phyloP scores from a whole-genome alignment of 2,329 filamentous ascomycete genomes.

The Sphaerulina populicola region DNA sequence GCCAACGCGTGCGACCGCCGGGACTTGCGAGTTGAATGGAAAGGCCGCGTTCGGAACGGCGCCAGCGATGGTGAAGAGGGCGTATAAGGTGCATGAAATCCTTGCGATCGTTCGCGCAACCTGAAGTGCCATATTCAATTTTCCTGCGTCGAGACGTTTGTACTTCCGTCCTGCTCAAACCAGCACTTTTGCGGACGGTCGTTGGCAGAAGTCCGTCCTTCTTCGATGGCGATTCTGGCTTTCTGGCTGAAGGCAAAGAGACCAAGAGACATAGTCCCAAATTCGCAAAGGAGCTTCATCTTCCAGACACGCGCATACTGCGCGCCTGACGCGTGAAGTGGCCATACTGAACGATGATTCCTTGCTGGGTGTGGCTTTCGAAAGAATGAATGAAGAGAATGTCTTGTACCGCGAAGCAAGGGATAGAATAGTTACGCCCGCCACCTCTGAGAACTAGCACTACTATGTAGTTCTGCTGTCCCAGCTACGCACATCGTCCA shows the following conservation, averaged over 20 bases:
- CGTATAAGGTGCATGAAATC: constrained; percentile 16
- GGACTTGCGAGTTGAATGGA: constrained; percentile 77
- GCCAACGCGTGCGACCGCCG: constrained; percentile 63
- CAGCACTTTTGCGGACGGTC: not conserved
- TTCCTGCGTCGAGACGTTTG: constrained; percentile 8
- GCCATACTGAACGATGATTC: constrained; percentile 14
- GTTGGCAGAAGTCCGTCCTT: not conserved
- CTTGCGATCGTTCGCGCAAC: constrained; percentile 14
- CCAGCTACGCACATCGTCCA: not conserved
- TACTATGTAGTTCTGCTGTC: not conserved
- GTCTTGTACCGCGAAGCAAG: constrained; percentile 20
- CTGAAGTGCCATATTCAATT: constrained; percentile 3
- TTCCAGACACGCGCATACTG: constrained; percentile 11
- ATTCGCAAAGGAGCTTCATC: constrained; percentile 9
- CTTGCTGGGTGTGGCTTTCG: constrained; percentile 22
- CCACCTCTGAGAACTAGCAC: not conserved
- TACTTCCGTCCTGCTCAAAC: not conserved
- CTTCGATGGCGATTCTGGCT: not conserved
- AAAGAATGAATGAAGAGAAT: constrained; percentile 23
- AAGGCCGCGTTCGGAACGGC: constrained; percentile 46
- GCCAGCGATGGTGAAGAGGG: constrained; percentile 10
- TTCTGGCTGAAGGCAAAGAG: not conserved
- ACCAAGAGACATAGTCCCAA: constrained; percentile 8
- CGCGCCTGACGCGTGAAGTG: constrained; percentile 22
- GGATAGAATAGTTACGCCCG: constrained; percentile 4